Conservation (phyloP, 306 rosid species). For the Hylodesmum podocarpum region DNA sequence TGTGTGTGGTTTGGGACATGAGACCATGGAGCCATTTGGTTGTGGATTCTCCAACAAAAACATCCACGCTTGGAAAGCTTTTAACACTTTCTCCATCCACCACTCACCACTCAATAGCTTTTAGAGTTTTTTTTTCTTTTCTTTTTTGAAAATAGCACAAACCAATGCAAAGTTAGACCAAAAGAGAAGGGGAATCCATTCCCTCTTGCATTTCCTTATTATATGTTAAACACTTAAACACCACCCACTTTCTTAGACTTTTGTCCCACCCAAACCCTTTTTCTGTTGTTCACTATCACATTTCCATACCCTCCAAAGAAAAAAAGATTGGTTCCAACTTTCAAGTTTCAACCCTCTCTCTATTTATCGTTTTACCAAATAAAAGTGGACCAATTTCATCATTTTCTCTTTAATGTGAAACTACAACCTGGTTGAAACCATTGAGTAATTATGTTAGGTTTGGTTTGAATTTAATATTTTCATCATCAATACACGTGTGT, state of each 20-base stretch:
- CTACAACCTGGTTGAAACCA: constrained; percentile 27
- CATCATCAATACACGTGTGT: constrained; percentile 56
- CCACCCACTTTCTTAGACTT: constrained; percentile 67
- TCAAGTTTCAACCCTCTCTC: constrained; percentile 30
- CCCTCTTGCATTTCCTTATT: constrained; percentile 38
- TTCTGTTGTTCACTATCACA: constrained; percentile 29
- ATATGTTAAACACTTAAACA: constrained; percentile 32
- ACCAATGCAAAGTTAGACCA: constrained; percentile 36
- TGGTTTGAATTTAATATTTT: neutral
- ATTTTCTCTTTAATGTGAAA: constrained; percentile 9
- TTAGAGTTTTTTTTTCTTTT: constrained; percentile 26
- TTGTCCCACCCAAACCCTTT: constrained; percentile 41
- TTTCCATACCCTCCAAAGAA: constrained; percentile 10
- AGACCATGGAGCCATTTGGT: constrained; percentile 86
- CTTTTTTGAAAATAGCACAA: constrained; percentile 33
- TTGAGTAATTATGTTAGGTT: constrained; percentile 34
- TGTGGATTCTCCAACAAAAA: constrained; percentile 95
- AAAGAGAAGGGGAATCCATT: constrained; percentile 51
- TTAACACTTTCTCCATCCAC: constrained; percentile 45
- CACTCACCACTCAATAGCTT: constrained; percentile 44
- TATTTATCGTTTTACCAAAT: neutral
- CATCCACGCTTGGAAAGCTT: constrained; percentile 78
- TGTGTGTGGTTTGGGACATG: constrained; percentile 75
- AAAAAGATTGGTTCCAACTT: constrained; percentile 40
- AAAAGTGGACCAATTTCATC: neutral